Percentiles rank a stretch among this genome's conserved stretches.
Evolutionary conservation across 306 rosid genomes (phyloP).

Genomic region (Sesbania bispinosa): DNA sequence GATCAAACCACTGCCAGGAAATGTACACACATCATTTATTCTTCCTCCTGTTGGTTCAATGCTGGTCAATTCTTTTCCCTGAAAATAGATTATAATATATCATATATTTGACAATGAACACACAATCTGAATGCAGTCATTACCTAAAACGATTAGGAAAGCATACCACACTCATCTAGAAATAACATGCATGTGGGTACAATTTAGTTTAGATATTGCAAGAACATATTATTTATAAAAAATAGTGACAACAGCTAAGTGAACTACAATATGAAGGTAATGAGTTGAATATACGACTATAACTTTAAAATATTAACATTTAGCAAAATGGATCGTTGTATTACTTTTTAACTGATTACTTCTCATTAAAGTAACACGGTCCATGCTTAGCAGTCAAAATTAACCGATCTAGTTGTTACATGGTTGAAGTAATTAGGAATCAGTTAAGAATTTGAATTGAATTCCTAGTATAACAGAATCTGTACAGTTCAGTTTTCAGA

Average conservation of each 20-base stretch:
- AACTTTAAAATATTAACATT: neutral
- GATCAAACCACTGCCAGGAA: slow-evolving; percentile 83
- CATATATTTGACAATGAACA: slow-evolving; percentile 1
- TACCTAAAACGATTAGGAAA: neutral
- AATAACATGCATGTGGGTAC: neutral
- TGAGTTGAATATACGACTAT: neutral
- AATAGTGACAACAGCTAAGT: neutral
- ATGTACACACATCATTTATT: slow-evolving; percentile 81
- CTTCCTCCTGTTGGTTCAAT: slow-evolving; percentile 72
- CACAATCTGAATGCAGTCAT: slow-evolving; percentile 1
- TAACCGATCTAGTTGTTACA: neutral
- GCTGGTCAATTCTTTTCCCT: slow-evolving; percentile 97
- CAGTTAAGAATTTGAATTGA: neutral
- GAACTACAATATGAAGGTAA: neutral
- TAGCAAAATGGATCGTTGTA: neutral
- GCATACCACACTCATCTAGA: slow-evolving; percentile 4
- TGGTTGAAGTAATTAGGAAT: neutral
- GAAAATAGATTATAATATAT: slow-evolving; percentile 21
- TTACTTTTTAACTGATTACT: neutral
- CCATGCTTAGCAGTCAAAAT: neutral
- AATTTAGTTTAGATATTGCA: neutral
- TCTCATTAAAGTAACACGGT: neutral
- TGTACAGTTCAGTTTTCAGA: neutral
- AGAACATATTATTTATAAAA: neutral
- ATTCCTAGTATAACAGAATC: neutral